Conservation (phyloP, 2,329 filamentous ascomycete genomes). For the Neurospora crassa region DNA sequence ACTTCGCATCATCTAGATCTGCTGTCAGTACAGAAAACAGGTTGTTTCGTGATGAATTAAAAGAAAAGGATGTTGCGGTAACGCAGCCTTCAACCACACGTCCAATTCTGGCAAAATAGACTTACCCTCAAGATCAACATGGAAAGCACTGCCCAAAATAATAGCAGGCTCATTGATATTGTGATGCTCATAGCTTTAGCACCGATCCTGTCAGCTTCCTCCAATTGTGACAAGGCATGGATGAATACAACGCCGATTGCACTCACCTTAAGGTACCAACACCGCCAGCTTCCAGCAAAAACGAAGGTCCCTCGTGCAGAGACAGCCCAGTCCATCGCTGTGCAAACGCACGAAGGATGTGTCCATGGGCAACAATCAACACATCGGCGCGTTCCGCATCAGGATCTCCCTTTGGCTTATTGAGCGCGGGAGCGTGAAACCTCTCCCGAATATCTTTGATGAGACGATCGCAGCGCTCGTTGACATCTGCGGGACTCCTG, state of each 20-base stretch:
- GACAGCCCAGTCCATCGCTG: constrained; percentile 73
- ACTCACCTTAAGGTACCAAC: constrained; percentile 66
- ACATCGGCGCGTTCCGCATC: constrained; percentile 45
- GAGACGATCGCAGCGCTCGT: constrained; percentile 60
- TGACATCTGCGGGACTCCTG: constrained; percentile 64
- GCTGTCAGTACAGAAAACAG: not conserved
- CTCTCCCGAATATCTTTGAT: constrained; percentile 64
- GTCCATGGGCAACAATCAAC: constrained; percentile 78
- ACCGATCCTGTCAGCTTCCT: constrained; percentile 6
- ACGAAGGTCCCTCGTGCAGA: constrained; percentile 63
- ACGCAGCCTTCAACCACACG: not conserved
- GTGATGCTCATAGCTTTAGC: constrained; percentile 64
- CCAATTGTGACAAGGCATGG: not conserved
- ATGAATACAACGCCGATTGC: not conserved
- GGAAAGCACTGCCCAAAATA: constrained; percentile 64
- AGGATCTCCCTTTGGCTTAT: constrained; percentile 28
- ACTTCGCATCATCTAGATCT: not conserved
- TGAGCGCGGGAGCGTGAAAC: constrained; percentile 55
- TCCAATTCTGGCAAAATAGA: not conserved
- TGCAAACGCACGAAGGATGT: constrained; percentile 80
- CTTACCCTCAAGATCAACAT: constrained; percentile 29
- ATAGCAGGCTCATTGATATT: constrained; percentile 72
- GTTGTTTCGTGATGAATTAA: not conserved
- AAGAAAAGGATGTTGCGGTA: not conserved
- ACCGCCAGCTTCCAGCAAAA: constrained; percentile 83